phyloP scores from a whole-genome alignment of 768 basidiomycete species.

The Dendrothele bispora region DNA sequence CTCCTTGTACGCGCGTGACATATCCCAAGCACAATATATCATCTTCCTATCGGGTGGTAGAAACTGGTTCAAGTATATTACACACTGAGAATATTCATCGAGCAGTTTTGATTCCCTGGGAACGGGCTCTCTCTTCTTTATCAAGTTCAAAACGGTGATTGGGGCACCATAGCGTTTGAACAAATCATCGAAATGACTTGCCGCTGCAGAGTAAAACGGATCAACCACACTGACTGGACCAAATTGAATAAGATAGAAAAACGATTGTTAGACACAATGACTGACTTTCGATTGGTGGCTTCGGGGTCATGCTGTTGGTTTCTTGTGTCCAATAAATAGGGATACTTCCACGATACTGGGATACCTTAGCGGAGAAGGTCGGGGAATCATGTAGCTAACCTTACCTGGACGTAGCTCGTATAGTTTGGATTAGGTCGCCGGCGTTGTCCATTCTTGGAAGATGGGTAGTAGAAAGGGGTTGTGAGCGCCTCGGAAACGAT shows the following conservation, averaged over 20 bases:
- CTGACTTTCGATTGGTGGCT: conserved; percentile 95
- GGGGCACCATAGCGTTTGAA: conserved; percentile 88
- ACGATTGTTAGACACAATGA: not conserved
- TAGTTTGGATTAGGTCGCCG: conserved; percentile 80
- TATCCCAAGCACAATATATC: conserved; percentile 94
- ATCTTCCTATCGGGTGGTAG: conserved; percentile 84
- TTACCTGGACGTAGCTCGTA: conserved; percentile 91
- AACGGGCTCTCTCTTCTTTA: conserved; percentile 79
- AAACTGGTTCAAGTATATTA: conserved; percentile 93
- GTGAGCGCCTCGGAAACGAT: conserved; percentile 90
- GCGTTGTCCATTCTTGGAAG: conserved; percentile 31
- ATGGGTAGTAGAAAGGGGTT: conserved; percentile 84
- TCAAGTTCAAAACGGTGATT: conserved; percentile 89
- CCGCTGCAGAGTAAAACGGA: conserved; percentile 92
- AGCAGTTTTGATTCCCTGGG: conserved; percentile 89
- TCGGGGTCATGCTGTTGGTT: conserved; percentile 82
- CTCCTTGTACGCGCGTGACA: conserved; percentile 95
- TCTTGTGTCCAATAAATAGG: conserved; percentile 98
- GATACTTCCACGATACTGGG: conserved; percentile 91
- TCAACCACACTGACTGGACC: conserved; percentile 84
- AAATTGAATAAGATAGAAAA: not conserved
- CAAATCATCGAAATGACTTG: conserved; percentile 90
- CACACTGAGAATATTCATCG: conserved; percentile 89
- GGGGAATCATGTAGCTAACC: conserved; percentile 6
- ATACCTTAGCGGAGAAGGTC: not conserved